A percentile compares a stretch with the other conserved stretches of the same genome.
Evolutionary conservation across 305 asterid species (phyloP).

Genomic region (Fraxinus albicans): DNA sequence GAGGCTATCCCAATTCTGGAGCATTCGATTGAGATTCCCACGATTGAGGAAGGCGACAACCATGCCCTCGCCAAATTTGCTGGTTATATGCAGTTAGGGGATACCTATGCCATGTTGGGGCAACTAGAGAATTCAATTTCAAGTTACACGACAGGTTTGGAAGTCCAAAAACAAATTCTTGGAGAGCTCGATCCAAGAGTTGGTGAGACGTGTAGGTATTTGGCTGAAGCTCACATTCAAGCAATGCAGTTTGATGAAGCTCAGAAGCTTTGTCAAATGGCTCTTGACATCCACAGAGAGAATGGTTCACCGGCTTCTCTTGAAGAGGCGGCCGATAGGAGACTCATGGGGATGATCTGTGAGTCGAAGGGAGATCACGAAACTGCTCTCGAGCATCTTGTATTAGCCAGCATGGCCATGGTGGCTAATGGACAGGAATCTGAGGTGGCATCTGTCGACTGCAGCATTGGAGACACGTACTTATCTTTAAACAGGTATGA

Average conservation of each 20-base stretch:
- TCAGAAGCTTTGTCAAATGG: constrained; percentile 71
- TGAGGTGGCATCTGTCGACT: constrained; percentile 78
- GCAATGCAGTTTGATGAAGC: constrained; percentile 88
- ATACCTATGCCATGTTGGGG: constrained; percentile 83
- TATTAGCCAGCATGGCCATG: constrained; percentile 92
- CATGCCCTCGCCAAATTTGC: constrained; percentile 94
- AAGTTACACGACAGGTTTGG: constrained; percentile 68
- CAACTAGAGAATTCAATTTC: constrained; percentile 74
- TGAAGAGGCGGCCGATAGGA: constrained; percentile 82
- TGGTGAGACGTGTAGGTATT: constrained; percentile 82
- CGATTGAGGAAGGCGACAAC: constrained; percentile 69
- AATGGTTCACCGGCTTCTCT: constrained; percentile 72
- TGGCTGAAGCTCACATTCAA: constrained; percentile 89
- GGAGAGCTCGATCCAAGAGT: constrained; percentile 78
- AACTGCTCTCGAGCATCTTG: constrained; percentile 85
- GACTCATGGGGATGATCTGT: constrained; percentile 83
- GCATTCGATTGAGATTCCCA: constrained; percentile 68
- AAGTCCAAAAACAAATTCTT: constrained; percentile 58
- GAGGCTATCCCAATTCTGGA: constrained; percentile 79
- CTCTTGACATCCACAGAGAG: constrained; percentile 72
- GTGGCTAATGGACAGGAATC: constrained; percentile 81
- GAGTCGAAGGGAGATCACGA: constrained; percentile 83
- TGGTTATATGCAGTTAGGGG: constrained; percentile 92
- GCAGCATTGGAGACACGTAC: constrained; percentile 84
- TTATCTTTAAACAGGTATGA: constrained; percentile 76